Evolutionary conservation across 2,329 filamentous ascomycete species (phyloP), one percentile per base, ranked within the genome.

Genomic region (Botryotinia convoluta): DNA sequence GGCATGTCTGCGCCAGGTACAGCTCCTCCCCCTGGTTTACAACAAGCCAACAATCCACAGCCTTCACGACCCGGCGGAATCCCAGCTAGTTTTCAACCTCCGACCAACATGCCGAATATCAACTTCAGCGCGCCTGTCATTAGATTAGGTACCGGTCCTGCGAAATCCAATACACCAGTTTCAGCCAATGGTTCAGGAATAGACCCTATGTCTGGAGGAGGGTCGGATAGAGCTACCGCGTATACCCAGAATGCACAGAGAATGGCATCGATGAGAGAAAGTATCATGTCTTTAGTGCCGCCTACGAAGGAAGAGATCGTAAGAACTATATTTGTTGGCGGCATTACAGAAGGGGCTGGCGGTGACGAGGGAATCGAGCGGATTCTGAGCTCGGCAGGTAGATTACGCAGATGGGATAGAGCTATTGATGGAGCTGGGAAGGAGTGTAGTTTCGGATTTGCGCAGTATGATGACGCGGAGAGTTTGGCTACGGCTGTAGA

Each of bases 81-180:
- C 76, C 94, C 93, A 75, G 86, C 91, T 74, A 93, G 90, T 83
- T 98, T 97, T 84, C 93, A 97, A 85, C 90, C 94, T 67, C 95
- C 95, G 16, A 86, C 93, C 69, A 97, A 96, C 81, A 93, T 98
- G 88, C 94, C 95, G 69, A 97, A 97, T 82, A 97, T 99, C 86
- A 98, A 99, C 85, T 97, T 98, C 86, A 97, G 93, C 80, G 96
- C 96, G 51, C 95, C 95, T 73, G 94, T 98, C 74, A 98, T 99
- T 80, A 93, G 96, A 72, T 88, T 99, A 63, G 96, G 95, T 60
- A 95, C 94, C 1, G 88, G 91, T 6, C 88, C 90, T 4, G 83
- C 88, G n/a, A 93, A 93, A 80, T 85, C 90, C 39, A 81, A 83
- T n/a, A 78, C 78, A 35, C 78, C 79, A 3, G 68, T 76, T 29